Evolutionary conservation across 1,284 basidiomycete species (phyloP), one percentile per base, ranked within the genome.

Genomic region (Trametes polyzona): DNA sequence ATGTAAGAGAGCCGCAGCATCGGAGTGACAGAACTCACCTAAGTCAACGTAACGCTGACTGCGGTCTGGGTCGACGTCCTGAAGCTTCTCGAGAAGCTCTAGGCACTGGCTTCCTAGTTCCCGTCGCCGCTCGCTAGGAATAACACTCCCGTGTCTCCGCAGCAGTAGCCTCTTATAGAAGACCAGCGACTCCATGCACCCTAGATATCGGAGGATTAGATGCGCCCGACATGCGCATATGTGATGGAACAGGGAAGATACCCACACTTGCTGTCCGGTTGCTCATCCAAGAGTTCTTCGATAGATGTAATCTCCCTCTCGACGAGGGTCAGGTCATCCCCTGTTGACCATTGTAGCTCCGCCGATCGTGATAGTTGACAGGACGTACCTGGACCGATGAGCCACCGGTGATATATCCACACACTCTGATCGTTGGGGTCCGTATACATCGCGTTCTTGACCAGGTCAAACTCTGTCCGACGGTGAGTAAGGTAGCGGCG

Each of bases 391-490:
- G 81, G 71, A 23, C 92, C 93, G 47, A 98, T 81, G 0, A 99
- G 82, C 96, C 96, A 99, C 16, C 94, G 85, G 69, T 99, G 97
- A 72, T 99, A 99, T 53, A 98, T 86, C 97, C 97, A 99, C 0
- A 94, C 94, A 59, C 93, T 95, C 73, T 98, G 95, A 73, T 99
- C 97, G 46, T 86, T 84, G 1, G 97, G 97, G 70, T 98, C 96
- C 0, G 96, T 98, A 76, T 95, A 99, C 76, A 99, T 85, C 0
- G 96, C 97, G 68, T 97, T 95, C 63, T 89, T 85, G 19, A 98
- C 88, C 11, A 98, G 80, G 44, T 96, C 93, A 67, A 96, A 93
- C 69, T 99, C 97, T 94, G 69, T 2, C 17, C 5, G 35, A 26
- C 4, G 32, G 2, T 24, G 21, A 37, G 32, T 11, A 32, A 2